Evolutionary conservation across 2,329 filamentous ascomycete genomes (phyloP).

Genomic region (Ascosphaera pollenicola): DNA sequence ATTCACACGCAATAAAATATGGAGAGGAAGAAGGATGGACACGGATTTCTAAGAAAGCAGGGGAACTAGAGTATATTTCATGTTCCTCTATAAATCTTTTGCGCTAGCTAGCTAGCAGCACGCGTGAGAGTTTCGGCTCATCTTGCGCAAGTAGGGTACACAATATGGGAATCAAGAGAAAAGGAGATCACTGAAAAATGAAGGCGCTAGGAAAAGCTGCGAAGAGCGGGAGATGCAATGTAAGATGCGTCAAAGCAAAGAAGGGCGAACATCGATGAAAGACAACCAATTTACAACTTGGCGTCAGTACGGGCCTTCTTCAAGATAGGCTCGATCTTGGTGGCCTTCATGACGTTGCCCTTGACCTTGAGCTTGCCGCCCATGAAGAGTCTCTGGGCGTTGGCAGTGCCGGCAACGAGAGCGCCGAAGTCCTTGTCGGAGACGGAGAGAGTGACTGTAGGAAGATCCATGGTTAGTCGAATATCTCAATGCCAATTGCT

Average conservation of each 20-base stretch:
- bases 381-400: constrained; percentile 94
- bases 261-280: constrained; percentile 1
- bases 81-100: too few relatives aligned
- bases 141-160: background rate
- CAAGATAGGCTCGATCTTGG: constrained; percentile 81
- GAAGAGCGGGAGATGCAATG: background rate
- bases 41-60: background rate
- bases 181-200: background rate
- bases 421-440: constrained; percentile 72
- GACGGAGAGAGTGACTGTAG: constrained; percentile 61
- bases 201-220: background rate
- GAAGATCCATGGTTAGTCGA: background rate
- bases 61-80: background rate
- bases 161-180: background rate
- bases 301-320: constrained; percentile 70
- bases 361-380: constrained; percentile 95
- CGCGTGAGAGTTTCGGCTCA: background rate
- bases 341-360: constrained; percentile 95
- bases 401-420: constrained; percentile 68
- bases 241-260: background rate
- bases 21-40: too few relatives aligned
- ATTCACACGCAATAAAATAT: too few relatives aligned
- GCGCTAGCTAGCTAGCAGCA: background rate
- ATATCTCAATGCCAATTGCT: too few relatives aligned
- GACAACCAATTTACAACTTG: constrained; percentile 42